phyloP scores from a whole-genome alignment of 257 asterid genomes.

The Rhazya stricta region DNA sequence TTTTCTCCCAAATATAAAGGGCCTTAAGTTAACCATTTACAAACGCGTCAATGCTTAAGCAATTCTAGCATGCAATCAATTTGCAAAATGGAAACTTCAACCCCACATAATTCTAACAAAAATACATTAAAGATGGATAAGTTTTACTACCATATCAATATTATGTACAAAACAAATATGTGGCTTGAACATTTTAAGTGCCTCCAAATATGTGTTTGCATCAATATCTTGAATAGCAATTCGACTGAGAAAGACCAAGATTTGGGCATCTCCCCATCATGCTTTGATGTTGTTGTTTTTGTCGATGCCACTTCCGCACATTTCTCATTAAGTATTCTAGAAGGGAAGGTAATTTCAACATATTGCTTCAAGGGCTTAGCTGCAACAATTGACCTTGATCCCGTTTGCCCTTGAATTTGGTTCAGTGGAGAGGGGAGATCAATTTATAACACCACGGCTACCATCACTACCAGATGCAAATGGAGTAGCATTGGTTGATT shows the following conservation, averaged over 20 bases:
- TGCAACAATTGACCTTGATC: not conserved
- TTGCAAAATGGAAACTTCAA: too few species aligned
- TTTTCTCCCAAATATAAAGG: too few species aligned
- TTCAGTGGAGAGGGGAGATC: not conserved
- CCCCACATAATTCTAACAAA: too few species aligned
- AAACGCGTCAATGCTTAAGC: too few species aligned
- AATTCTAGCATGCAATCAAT: too few species aligned
- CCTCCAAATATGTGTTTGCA: constrained; percentile 13
- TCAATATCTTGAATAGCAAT: constrained; percentile 11
- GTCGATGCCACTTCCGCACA: not conserved
- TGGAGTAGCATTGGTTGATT: too few species aligned
- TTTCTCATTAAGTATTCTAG: not conserved
- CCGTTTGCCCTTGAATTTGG: not conserved
- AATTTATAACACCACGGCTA: not conserved
- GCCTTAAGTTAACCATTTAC: too few species aligned
- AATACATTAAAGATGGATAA: too few species aligned
- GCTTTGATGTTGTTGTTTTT: not conserved
- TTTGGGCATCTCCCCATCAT: not conserved
- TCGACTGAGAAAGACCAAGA: not conserved
- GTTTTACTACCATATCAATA: too few species aligned
- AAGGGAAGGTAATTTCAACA: not conserved
- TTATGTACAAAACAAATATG: too few species aligned
- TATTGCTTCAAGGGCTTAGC: not conserved
- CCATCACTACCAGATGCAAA: not conserved
- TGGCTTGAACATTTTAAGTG: constrained; percentile 15